These are phyloP conservation scores for Nymphaea thermarum DNA, from an alignment of 164 flowering plant genomes.

Conservation along the genomic window DNA sequence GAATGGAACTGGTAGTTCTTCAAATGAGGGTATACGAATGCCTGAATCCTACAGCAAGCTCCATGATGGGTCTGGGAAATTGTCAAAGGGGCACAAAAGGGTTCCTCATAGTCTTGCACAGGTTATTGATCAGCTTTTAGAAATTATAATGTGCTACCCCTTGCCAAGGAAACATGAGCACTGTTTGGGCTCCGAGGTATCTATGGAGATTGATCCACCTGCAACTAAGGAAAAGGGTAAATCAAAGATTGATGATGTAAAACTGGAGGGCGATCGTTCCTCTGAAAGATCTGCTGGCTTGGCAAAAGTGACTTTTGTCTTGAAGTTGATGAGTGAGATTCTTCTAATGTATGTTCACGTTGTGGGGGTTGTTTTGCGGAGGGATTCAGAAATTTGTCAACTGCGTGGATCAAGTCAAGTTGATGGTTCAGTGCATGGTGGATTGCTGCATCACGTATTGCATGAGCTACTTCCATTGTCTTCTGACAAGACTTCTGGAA, in stretches of 20 bases:
- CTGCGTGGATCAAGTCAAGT: slow-evolving; percentile 33
- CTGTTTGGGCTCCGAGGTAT: slow-evolving; percentile 10
- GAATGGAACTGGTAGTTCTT: slow-evolving; percentile 20
- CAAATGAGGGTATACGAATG: slow-evolving; percentile 48
- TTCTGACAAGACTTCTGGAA: slow-evolving; percentile 29
- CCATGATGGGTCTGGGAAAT: slow-evolving; percentile 55
- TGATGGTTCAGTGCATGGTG: slow-evolving; percentile 43
- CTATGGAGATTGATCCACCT: slow-evolving; percentile 83
- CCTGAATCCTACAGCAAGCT: slow-evolving; percentile 43
- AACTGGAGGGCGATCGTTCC: slow-evolving; percentile 24
- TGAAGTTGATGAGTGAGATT: slow-evolving; percentile 80
- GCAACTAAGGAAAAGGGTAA: slow-evolving; percentile 65
- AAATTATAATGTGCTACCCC: slow-evolving; percentile 51
- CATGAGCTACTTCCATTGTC: slow-evolving; percentile 59
- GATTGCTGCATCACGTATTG: slow-evolving; percentile 67
- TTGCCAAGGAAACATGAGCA: slow-evolving; percentile 25
- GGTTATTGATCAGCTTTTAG: slow-evolving; percentile 83
- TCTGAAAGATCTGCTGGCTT: slow-evolving; percentile 62
- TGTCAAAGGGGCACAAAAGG: slow-evolving; percentile 62
- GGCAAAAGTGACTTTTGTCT: slow-evolving; percentile 80
- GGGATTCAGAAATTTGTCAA: slow-evolving; percentile 62
- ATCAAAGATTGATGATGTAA: slow-evolving; percentile 56
- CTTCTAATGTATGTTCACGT: slow-evolving; percentile 82
- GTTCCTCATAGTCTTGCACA: slow-evolving; percentile 65
- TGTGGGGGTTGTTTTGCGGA: slow-evolving; percentile 52